These are phyloP conservation scores for Penicillium sp. DNA, from an alignment of 2,329 filamentous ascomycete species.

Conservation along the genomic window DNA sequence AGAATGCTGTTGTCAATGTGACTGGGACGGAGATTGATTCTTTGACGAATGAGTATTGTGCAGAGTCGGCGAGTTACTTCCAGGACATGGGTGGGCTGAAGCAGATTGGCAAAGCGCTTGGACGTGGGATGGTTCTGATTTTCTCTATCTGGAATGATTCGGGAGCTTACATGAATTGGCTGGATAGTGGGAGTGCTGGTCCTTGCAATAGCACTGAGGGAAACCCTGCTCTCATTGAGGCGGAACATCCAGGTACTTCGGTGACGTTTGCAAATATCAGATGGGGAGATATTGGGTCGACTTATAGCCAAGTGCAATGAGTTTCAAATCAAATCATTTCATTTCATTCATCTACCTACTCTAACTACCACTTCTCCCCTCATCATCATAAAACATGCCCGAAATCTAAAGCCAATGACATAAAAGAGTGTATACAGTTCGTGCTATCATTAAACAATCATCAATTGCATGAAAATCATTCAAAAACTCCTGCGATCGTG, in stretches of 20 bases:
- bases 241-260: constrained; percentile 49
- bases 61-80: constrained; percentile 52
- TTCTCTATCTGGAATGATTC: constrained; percentile 60
- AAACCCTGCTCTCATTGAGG: constrained; percentile 50
- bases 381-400: neutral
- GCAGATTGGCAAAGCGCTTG: constrained; percentile 56
- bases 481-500: neutral
- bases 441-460: constrained; percentile 16
- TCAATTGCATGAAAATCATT: constrained; percentile 8
- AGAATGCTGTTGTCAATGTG: constrained; percentile 44
- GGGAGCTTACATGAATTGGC: constrained; percentile 58
- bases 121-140: constrained; percentile 61
- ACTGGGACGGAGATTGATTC: constrained; percentile 43
- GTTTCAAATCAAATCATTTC: constrained; percentile 4
- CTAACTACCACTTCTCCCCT: constrained; percentile 1
- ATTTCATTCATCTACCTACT: constrained; percentile 4
- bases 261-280: constrained; percentile 60
- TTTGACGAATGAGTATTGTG: constrained; percentile 59
- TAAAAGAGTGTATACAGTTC: constrained; percentile 26
- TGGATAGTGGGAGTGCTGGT: constrained; percentile 54
- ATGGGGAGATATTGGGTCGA: constrained; percentile 63
- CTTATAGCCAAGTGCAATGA: constrained; percentile 27
- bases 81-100: constrained; percentile 53
- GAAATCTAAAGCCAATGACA: constrained; percentile 5
- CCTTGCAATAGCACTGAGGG: constrained; percentile 59